Evolutionary conservation across 495 filamentous ascomycete species (phyloP), one percentile per base, ranked within the genome.

Genomic region (Hypoxylon fuscum): DNA sequence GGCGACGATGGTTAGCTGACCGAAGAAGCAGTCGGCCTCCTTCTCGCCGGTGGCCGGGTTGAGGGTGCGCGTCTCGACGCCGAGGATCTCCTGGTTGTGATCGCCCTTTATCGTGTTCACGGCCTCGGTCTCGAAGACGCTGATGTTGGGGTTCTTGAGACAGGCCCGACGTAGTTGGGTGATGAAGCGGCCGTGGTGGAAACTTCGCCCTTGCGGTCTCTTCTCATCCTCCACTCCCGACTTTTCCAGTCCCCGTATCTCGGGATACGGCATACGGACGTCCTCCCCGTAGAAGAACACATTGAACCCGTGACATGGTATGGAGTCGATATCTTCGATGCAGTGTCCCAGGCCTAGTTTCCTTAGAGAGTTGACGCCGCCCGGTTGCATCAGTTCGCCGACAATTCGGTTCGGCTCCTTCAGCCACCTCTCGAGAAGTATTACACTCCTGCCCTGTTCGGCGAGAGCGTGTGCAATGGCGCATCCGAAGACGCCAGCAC

Each of bases 391-490:
- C 56, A 98, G 76, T 78, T 98, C 95, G 51, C 95, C 95, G 17
- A 98, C 93, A 68, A 98, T 98, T 52, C 95, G 88, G 78, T 98
- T 92, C 10, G 95, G 95, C 77, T 97, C 91, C 76, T 94, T 93
- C 72, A 97, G 78, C 74, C 88, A 94, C 62, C 81, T 81, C 76
- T 98, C 95, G 17, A 98, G 84, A 45, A 98, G 78, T n/a, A 96
- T 83, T 12, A 98, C 93, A 70, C 88, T 94, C 31, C 95, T 87
- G 10, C 93, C 93, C 74, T 98, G 96, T 41, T 85, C 85, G 10
- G 87, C 87, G 32, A 94, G 84, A 23, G 93, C 88, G 42, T 90
- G 84, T 5, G 96, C 87, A n/a, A 93, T 77, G 5, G 95, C 91
- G 72, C 91, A 96, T 15, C 95, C 95, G 37, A 96, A 81, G 51